These are phyloP conservation scores for Arbutus unedo DNA, from an alignment of 148 eudicot species.

Conservation along the genomic window DNA sequence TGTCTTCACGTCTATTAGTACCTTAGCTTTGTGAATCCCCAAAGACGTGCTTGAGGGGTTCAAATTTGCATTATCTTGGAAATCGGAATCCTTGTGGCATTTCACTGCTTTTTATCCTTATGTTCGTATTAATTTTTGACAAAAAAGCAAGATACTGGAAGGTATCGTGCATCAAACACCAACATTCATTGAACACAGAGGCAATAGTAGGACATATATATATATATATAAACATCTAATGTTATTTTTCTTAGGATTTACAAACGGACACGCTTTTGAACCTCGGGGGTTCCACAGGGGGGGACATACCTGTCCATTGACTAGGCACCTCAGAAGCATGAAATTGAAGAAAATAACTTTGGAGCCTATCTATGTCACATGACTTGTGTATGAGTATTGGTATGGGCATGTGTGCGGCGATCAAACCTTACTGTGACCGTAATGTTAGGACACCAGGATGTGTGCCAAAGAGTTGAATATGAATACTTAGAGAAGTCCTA, in stretches of 20 bases:
- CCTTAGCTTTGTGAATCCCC: no score
- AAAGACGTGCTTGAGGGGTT: not conserved
- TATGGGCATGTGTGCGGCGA: not conserved
- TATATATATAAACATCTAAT: not conserved
- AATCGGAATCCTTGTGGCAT: not conserved
- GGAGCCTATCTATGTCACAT: not conserved
- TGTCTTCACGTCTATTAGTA: no score
- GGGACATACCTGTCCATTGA: not conserved
- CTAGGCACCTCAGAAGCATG: not conserved
- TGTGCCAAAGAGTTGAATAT: not conserved
- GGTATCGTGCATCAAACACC: not conserved
- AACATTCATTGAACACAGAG: not conserved
- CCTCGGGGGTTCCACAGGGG: not conserved
- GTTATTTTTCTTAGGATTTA: not conserved
- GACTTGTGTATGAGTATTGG: not conserved
- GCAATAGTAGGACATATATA: not conserved
- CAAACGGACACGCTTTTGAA: not conserved
- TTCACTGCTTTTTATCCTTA: not conserved
- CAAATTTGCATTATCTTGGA: not conserved
- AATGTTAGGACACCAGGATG: not conserved
- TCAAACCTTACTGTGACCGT: not conserved
- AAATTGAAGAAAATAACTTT: not conserved
- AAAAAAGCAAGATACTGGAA: not conserved
- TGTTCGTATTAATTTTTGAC: not conserved
- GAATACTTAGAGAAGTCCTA: not conserved